phyloP scores from a whole-genome alignment of 2,329 filamentous ascomycete species.

The Penicillium sp. region DNA sequence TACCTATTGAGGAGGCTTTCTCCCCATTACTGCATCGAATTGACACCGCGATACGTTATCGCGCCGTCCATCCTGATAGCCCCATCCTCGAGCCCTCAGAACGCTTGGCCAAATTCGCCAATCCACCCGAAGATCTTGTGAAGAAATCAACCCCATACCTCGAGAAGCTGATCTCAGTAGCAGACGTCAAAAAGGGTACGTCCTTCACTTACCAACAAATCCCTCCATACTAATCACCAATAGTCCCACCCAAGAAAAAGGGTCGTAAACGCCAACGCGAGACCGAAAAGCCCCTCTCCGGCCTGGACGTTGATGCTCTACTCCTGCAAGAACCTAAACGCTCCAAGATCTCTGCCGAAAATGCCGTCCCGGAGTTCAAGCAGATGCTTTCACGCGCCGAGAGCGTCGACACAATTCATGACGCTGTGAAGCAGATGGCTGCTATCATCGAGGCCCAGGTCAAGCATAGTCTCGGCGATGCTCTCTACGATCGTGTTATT shows the following conservation, averaged over 20 bases:
- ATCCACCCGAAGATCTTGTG: slow-evolving; percentile 67
- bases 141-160: slow-evolving; percentile 58
- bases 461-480: slow-evolving; percentile 69
- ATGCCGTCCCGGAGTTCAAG: slow-evolving; percentile 88
- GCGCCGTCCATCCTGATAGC: slow-evolving; percentile 71
- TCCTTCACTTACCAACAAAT: not conserved
- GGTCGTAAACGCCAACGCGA: slow-evolving; percentile 68
- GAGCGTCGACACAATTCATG: slow-evolving; percentile 60
- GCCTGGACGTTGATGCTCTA: slow-evolving; percentile 79
- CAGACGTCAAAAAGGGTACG: slow-evolving; percentile 78
- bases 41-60: slow-evolving; percentile 77
- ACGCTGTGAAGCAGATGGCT: slow-evolving; percentile 72
- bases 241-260: slow-evolving; percentile 76
- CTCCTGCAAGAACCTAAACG: slow-evolving; percentile 58
- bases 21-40: slow-evolving; percentile 85
- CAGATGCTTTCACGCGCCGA: slow-evolving; percentile 65
- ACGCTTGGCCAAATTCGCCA: slow-evolving; percentile 68
- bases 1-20: slow-evolving; percentile 75
- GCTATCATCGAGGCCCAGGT: slow-evolving; percentile 68
- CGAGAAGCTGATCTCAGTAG: slow-evolving; percentile 62
- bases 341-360: slow-evolving; percentile 60
- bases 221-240: slow-evolving; percentile 24
- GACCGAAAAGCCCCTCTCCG: slow-evolving; percentile 77
- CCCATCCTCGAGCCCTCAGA: slow-evolving; percentile 61
- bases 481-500: slow-evolving; percentile 68